A percentile compares a stretch with the other conserved stretches of the same genome.
phyloP scores from a whole-genome alignment of 1,284 basidiomycete species.

The Moesziomyces globuligerus region DNA sequence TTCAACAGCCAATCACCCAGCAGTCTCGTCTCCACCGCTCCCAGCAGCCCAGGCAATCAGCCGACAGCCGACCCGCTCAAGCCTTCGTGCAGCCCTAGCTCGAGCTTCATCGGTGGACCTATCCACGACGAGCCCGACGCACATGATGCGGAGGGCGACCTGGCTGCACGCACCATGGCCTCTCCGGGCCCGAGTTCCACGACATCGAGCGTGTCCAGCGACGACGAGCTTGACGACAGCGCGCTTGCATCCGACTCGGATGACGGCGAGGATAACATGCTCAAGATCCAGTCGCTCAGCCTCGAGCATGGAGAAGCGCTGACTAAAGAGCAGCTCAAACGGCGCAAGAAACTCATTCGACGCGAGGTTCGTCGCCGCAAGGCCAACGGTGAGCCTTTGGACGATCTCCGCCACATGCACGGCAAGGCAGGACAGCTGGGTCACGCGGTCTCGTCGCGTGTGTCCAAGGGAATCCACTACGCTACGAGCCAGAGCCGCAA shows the following conservation, averaged over 20 bases:
- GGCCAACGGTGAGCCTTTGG: slow-evolving; percentile 35
- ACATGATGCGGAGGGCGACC: slow-evolving; percentile 8
- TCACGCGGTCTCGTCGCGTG: slow-evolving; percentile 35
- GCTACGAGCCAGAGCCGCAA: slow-evolving; percentile 53
- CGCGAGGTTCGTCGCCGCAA: slow-evolving; percentile 46
- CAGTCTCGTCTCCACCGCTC: slow-evolving; percentile 19
- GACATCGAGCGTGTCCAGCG: slow-evolving; percentile 23
- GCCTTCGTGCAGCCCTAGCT: neutral
- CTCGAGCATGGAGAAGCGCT: slow-evolving; percentile 53
- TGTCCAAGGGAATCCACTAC: slow-evolving; percentile 55
- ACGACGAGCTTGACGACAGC: slow-evolving; percentile 33
- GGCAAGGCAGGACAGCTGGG: slow-evolving; percentile 29
- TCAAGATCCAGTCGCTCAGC: slow-evolving; percentile 16
- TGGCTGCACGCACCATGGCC: neutral
- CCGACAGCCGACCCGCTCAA: slow-evolving; percentile 10
- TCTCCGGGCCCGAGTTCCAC: slow-evolving; percentile 14
- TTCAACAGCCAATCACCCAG: slow-evolving; percentile 23
- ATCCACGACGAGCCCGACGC: slow-evolving; percentile 32
- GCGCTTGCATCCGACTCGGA: slow-evolving; percentile 23
- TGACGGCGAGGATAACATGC: slow-evolving; percentile 20
- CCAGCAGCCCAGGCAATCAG: slow-evolving; percentile 4
- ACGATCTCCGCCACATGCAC: slow-evolving; percentile 31
- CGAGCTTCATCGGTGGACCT: slow-evolving; percentile 29
- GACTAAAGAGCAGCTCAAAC: slow-evolving; percentile 51
- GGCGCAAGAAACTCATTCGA: slow-evolving; percentile 48